phyloP scores from a whole-genome alignment of 2,329 filamentous ascomycete genomes.

The Taxawa tesnikishii region DNA sequence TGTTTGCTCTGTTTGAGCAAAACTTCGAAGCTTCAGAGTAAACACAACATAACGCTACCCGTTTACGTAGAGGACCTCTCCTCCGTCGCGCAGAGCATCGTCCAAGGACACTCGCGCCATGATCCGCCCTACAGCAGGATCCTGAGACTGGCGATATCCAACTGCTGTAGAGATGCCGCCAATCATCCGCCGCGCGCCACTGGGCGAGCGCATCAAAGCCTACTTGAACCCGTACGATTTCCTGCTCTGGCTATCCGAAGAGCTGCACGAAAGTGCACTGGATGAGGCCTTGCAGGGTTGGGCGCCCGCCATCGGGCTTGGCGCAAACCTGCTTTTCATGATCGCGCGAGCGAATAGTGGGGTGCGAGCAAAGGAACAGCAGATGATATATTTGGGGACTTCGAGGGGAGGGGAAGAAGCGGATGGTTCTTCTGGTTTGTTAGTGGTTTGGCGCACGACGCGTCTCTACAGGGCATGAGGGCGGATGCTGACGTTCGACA shows the following conservation, averaged over 20 bases:
- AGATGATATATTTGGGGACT: slow-evolving; percentile 80
- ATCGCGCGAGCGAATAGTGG: slow-evolving; percentile 48
- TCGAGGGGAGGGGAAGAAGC: slow-evolving; percentile 33
- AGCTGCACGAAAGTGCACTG: slow-evolving; percentile 84
- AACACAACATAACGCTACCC: too few relatives aligned
- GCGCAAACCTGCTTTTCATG: slow-evolving; percentile 67
- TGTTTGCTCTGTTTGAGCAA: slow-evolving; percentile 3
- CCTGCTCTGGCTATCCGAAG: slow-evolving; percentile 80
- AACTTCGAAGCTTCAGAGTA: slow-evolving; percentile 1
- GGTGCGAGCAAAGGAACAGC: slow-evolving; percentile 18
- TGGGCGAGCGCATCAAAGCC: slow-evolving; percentile 67
- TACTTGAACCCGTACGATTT: slow-evolving; percentile 82
- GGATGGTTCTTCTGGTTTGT: slow-evolving; percentile 59
- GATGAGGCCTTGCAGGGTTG: slow-evolving; percentile 64
- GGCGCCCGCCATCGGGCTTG: slow-evolving; percentile 62
- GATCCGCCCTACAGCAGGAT: too few relatives aligned
- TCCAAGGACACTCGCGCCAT: too few relatives aligned
- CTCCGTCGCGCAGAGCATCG: too few relatives aligned
- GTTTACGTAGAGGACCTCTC: too few relatives aligned
- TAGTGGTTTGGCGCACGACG: slow-evolving; percentile 17
- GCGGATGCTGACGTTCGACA: slow-evolving; percentile 5
- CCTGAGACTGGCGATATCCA: too few relatives aligned
- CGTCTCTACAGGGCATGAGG: background rate
- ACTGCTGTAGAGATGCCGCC: slow-evolving; percentile 67
- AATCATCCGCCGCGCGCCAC: slow-evolving; percentile 68